Evolutionary conservation across 768 basidiomycete genomes (phyloP).

Genomic region (Lactarius psammicola): DNA sequence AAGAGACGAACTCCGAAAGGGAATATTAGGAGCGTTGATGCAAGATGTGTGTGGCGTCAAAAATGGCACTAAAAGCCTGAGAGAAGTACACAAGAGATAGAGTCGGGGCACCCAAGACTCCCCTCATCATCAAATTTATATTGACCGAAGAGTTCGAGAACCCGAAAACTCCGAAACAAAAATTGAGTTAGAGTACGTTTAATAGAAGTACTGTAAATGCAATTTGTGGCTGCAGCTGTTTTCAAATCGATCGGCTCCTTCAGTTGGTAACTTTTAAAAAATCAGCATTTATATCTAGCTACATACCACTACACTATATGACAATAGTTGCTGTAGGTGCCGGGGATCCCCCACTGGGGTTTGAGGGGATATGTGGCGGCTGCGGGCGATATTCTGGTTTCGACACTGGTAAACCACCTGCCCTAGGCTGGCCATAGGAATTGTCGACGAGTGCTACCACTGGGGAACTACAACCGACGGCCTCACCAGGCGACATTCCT

Average conservation of each 20-base stretch:
- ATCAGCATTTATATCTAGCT: no score
- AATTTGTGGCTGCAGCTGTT: neutral
- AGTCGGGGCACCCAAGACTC: neutral
- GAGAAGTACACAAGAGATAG: neutral
- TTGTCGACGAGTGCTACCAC: neutral
- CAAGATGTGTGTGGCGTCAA: neutral
- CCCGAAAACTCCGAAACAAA: no score
- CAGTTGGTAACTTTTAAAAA: neutral
- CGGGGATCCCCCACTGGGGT: no score
- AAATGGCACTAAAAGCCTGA: no score
- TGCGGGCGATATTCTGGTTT: slow-evolving; percentile 1
- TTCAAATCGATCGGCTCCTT: neutral
- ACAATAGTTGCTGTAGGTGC: no score
- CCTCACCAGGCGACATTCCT: neutral
- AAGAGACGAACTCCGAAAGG: neutral
- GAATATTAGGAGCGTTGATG: neutral
- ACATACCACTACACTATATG: no score
- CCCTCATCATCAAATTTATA: no score
- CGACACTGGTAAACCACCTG: no score
- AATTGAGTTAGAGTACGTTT: no score
- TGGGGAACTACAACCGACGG: neutral
- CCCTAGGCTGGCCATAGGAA: no score
- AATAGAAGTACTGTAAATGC: neutral
- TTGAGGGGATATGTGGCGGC: slow-evolving; percentile 1
- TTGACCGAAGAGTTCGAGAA: no score